Percentiles rank a stretch among this genome's conserved stretches.
Evolutionary conservation across 2,329 filamentous ascomycete genomes (phyloP).

Genomic region (Penicillium digitatum): DNA sequence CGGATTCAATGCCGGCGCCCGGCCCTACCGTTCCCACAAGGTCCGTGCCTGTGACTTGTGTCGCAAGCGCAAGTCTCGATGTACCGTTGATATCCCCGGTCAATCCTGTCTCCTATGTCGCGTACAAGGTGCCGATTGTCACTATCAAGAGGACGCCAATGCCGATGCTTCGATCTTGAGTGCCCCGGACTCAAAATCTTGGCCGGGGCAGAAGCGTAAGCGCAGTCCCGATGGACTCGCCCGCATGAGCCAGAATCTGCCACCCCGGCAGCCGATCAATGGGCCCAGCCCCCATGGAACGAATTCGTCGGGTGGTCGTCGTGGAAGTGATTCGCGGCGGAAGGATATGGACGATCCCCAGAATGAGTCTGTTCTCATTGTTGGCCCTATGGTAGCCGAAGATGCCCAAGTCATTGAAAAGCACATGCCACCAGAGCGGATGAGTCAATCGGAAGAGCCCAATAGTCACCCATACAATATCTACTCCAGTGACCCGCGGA

Average conservation of each 20-base stretch:
- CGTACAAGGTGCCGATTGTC: conserved; percentile 56
- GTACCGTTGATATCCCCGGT: conserved; percentile 54
- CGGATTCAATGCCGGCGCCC: conserved; percentile 42
- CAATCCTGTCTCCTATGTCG: conserved; percentile 56
- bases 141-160: conserved; percentile 47
- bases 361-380: conserved; percentile 51
- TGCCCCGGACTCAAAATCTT: conserved; percentile 27
- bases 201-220: conserved; percentile 39
- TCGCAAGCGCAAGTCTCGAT: conserved; percentile 58
- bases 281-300: conserved; percentile 25
- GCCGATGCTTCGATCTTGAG: conserved; percentile 26
- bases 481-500: conserved; percentile 47
- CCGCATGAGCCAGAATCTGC: conserved; percentile 15
- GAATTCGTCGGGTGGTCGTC: conserved; percentile 23
- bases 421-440: conserved; percentile 49
- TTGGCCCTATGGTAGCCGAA: conserved; percentile 57
- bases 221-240: conserved; percentile 30
- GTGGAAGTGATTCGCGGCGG: conserved; percentile 31
- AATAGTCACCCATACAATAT: conserved; percentile 50
- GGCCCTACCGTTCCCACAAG: conserved; percentile 60
- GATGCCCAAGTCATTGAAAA: conserved; percentile 60
- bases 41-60: conserved; percentile 59
- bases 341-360: conserved; percentile 36
- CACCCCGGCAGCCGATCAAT: conserved; percentile 20
- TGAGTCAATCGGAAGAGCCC: conserved; percentile 37